A percentile compares a stretch with the other conserved stretches of the same genome.
Conservation (phyloP, 306 rosid species). For the Comarum palustre region DNA sequence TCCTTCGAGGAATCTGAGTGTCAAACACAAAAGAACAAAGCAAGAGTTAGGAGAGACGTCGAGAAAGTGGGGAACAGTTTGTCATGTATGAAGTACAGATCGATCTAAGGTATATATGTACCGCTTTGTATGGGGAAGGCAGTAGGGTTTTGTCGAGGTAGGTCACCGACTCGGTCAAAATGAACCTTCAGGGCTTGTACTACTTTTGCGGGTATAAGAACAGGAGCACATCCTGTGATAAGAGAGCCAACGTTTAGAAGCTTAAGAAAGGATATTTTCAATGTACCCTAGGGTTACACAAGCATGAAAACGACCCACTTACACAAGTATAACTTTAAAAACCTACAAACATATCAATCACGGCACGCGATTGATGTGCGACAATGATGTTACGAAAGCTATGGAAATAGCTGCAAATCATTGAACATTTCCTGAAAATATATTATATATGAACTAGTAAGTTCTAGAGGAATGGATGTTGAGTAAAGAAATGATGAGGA, state of each 20-base stretch:
- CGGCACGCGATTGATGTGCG: not conserved
- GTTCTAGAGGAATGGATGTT: not conserved
- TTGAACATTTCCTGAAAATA: not conserved
- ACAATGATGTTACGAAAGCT: not conserved
- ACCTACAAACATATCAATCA: not conserved
- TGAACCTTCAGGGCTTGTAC: slow-evolving; percentile 81
- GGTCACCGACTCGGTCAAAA: slow-evolving; percentile 61
- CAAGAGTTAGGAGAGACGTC: not conserved
- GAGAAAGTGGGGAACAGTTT: not conserved
- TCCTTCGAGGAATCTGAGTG: slow-evolving; percentile 35
- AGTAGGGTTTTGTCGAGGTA: slow-evolving; percentile 43
- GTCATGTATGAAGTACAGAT: not conserved
- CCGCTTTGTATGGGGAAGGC: slow-evolving; percentile 45
- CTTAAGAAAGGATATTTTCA: not conserved
- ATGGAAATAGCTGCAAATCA: not conserved
- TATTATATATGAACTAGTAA: not conserved
- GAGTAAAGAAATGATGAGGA: not conserved
- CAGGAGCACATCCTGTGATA: slow-evolving; percentile 50
- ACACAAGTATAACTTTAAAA: not conserved
- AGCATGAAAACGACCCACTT: not conserved
- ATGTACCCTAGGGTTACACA: not conserved
- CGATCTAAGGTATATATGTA: slow-evolving; percentile 19
- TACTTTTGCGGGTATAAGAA: slow-evolving; percentile 85
- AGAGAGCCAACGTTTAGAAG: slow-evolving; percentile 7
- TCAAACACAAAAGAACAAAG: not conserved